Evolutionary conservation across 2,329 filamentous ascomycete genomes (phyloP).

Genomic region (Metarhizium album): DNA sequence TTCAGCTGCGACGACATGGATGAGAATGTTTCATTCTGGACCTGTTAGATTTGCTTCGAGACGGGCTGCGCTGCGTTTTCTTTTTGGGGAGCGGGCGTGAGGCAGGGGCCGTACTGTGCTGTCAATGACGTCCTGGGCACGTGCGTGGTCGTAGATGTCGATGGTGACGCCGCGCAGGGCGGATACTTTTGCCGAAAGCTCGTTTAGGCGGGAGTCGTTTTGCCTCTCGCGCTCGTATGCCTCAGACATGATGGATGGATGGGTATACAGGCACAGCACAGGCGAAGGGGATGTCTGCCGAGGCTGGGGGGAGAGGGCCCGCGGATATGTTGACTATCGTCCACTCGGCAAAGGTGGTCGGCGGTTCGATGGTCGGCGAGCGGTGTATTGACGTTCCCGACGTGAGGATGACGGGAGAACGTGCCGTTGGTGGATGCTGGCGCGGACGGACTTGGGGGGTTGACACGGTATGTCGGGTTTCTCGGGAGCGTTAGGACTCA

Average conservation of each 20-base stretch:
- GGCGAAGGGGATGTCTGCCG: background rate
- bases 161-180: conserved; percentile 88
- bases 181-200: conserved; percentile 82
- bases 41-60: background rate
- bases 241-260: conserved; percentile 48
- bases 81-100: background rate
- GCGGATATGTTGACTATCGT: background rate
- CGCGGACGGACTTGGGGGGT: too few species aligned
- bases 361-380: too few species aligned
- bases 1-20: conserved; percentile 74
- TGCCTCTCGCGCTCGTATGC: conserved; percentile 75
- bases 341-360: too few species aligned
- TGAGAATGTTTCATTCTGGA: conserved; percentile 79
- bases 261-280: background rate
- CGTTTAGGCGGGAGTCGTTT: conserved; percentile 89
- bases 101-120: conserved; percentile 51
- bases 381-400: too few species aligned
- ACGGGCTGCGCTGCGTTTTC: background rate
- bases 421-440: too few species aligned
- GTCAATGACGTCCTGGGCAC: conserved; percentile 80
- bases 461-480: too few species aligned
- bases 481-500: too few species aligned
- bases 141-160: conserved; percentile 95
- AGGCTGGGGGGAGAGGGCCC: background rate
- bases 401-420: too few species aligned